Evolutionary conservation across 2,329 filamentous ascomycete species (phyloP).

Genomic region (Ceratocystis lukuohia): DNA sequence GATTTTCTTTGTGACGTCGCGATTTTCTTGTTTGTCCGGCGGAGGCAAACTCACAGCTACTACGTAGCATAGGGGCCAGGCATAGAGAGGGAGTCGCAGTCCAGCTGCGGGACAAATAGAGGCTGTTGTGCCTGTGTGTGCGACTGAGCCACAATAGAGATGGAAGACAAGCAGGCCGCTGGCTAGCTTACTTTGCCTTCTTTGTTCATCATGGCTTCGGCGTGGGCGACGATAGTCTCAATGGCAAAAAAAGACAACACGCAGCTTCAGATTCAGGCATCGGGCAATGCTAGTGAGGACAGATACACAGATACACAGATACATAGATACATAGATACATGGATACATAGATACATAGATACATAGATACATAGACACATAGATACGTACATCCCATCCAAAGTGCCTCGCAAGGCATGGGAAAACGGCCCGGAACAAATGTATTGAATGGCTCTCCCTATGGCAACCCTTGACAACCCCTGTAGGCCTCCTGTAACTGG

Average conservation of each 20-base stretch:
- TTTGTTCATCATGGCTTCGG: no score
- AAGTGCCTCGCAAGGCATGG: no score
- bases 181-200: no score
- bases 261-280: no score
- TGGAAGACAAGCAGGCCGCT: no score
- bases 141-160: no score
- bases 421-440: background rate
- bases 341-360: background rate
- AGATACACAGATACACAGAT: no score
- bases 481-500: background rate
- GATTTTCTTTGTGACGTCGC: background rate
- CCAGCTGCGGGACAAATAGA: background rate
- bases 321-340: background rate
- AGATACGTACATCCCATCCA: no score
- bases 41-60: background rate
- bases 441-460: background rate
- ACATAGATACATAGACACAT: no score
- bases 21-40: background rate
- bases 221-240: no score
- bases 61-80: background rate
- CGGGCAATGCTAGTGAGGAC: no score
- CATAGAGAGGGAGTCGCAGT: background rate
- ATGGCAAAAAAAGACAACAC: no score
- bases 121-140: background rate
- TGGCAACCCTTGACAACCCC: background rate